A percentile compares a stretch with the other conserved stretches of the same genome.
phyloP scores from a whole-genome alignment of 768 basidiomycete genomes.

The Stropharia rugosoannulata region DNA sequence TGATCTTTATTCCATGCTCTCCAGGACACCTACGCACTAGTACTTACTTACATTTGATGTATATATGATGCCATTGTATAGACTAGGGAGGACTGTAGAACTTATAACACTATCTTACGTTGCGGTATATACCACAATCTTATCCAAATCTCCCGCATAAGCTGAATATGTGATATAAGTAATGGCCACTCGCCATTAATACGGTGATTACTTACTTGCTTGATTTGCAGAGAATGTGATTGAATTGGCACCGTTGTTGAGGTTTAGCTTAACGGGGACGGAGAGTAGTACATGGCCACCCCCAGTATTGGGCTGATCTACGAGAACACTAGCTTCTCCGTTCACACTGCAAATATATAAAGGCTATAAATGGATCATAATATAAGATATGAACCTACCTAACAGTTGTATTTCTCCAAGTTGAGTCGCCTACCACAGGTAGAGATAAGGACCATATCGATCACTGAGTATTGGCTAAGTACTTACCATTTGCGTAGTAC shows the following conservation, averaged over 20 bases:
- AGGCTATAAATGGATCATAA: neutral
- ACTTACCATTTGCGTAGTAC: constrained; percentile 54
- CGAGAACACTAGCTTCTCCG: constrained; percentile 47
- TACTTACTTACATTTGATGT: neutral
- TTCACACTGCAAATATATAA: constrained; percentile 43
- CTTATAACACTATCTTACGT: constrained; percentile 16
- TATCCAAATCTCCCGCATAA: constrained; percentile 61
- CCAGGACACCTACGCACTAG: neutral
- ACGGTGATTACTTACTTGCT: constrained; percentile 36
- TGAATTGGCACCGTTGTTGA: constrained; percentile 50
- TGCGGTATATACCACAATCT: constrained; percentile 57
- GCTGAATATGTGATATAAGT: constrained; percentile 26
- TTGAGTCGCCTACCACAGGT: constrained; percentile 39
- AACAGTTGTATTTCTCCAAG: constrained; percentile 59
- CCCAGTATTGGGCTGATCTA: constrained; percentile 60
- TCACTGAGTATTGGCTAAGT: neutral
- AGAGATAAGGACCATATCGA: neutral
- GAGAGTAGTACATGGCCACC: constrained; percentile 53
- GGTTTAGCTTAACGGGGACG: constrained; percentile 51
- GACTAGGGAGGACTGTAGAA: neutral
- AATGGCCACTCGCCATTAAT: neutral
- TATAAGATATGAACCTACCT: constrained; percentile 33
- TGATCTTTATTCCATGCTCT: too few species aligned
- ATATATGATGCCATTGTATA: neutral
- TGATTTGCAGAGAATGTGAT: constrained; percentile 50